Conservation (phyloP, 176 grass and related monocot genomes). For the Oryza australiensis region DNA sequence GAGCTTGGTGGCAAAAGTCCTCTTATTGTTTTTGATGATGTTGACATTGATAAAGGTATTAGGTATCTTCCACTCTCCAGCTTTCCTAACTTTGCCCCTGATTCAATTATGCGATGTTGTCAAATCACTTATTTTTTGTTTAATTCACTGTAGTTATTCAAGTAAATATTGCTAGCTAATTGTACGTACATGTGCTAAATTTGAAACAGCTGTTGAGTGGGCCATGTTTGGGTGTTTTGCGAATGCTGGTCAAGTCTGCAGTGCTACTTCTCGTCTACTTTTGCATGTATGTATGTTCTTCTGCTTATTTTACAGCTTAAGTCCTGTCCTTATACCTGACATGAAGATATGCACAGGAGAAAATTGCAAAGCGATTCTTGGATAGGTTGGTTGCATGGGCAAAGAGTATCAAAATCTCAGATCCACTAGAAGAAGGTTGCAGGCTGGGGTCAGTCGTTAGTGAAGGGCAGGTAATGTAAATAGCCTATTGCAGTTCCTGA, state of each 20-base stretch:
- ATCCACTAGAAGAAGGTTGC: constrained; percentile 94
- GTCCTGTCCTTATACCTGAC: constrained; percentile 21
- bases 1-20: constrained; percentile 99
- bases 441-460: constrained; percentile 85
- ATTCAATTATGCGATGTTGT: background rate
- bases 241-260: constrained; percentile 96
- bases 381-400: constrained; percentile 79
- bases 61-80: constrained; percentile 50
- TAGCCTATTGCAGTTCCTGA: background rate
- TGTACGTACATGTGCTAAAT: constrained; percentile 14
- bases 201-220: constrained; percentile 91
- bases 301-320: constrained; percentile 9
- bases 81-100: constrained; percentile 19
- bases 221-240: constrained; percentile 76
- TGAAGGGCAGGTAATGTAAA: constrained; percentile 81
- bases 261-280: constrained; percentile 92
- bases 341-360: constrained; percentile 61
- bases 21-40: constrained; percentile 93
- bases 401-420: constrained; percentile 86
- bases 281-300: constrained; percentile 70
- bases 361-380: constrained; percentile 71
- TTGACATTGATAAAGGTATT: constrained; percentile 91
- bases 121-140: background rate
- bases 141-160: background rate
- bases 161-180: constrained; percentile 14